Percentiles rank a stretch among this genome's conserved stretches.
Evolutionary conservation across 1,284 basidiomycete species (phyloP).

Genomic region (Coriolopsis trogii): DNA sequence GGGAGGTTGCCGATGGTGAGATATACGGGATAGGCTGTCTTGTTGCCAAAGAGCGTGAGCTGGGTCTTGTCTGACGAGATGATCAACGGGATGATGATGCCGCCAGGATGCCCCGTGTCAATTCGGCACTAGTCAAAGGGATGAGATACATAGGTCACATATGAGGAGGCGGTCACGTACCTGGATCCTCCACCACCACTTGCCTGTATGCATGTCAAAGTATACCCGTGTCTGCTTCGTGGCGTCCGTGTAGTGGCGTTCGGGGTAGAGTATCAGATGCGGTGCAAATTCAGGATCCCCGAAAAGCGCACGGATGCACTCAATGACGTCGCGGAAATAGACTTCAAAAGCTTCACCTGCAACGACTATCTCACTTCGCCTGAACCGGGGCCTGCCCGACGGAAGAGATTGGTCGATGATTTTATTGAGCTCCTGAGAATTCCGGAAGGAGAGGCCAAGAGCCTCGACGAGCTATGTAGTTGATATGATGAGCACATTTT

Average conservation of each 20-base stretch:
- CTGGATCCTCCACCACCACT: slow-evolving; percentile 43
- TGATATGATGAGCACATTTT: neutral
- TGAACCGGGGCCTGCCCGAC: slow-evolving; percentile 29
- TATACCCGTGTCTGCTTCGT: slow-evolving; percentile 25
- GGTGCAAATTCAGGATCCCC: slow-evolving; percentile 6
- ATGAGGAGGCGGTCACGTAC: slow-evolving; percentile 18
- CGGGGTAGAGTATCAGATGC: slow-evolving; percentile 32
- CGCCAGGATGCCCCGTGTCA: neutral
- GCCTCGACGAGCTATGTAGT: slow-evolving; percentile 18
- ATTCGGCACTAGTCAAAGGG: neutral
- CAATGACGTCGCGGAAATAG: slow-evolving; percentile 30
- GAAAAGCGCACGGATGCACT: neutral
- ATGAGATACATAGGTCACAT: neutral
- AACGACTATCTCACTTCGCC: slow-evolving; percentile 22
- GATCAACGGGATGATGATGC: slow-evolving; percentile 39
- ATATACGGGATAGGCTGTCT: slow-evolving; percentile 38
- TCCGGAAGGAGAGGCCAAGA: slow-evolving; percentile 34
- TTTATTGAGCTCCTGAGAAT: slow-evolving; percentile 31
- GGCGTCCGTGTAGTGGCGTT: slow-evolving; percentile 34
- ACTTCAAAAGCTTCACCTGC: slow-evolving; percentile 29
- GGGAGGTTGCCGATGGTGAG: slow-evolving; percentile 40
- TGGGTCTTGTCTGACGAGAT: slow-evolving; percentile 17
- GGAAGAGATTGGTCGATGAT: slow-evolving; percentile 34
- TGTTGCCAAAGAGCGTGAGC: slow-evolving; percentile 29
- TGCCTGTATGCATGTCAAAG: slow-evolving; percentile 28